Evolutionary conservation across 345 rosid species (phyloP).

Genomic region (Isatis tinctoria): DNA sequence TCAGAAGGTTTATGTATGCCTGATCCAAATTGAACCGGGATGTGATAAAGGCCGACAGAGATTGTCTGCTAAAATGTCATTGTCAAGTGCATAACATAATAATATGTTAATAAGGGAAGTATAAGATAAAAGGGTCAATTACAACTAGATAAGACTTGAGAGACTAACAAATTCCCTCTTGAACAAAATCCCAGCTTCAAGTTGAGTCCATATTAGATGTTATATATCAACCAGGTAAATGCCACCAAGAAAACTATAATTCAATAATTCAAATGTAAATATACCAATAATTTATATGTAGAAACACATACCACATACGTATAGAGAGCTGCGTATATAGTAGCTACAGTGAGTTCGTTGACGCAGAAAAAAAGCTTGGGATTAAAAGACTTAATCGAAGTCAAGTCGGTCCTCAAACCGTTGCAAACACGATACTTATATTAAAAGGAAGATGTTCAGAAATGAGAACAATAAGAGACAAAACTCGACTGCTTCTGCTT

Average conservation of each 20-base stretch:
- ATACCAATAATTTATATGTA: not conserved
- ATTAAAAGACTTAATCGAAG: conserved; percentile 11
- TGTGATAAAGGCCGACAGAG: not conserved
- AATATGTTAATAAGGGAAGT: not conserved
- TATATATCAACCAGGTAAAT: not conserved
- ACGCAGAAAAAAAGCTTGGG: not conserved
- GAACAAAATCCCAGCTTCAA: conserved; percentile 5
- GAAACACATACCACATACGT: not conserved
- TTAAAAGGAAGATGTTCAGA: conserved; percentile 24
- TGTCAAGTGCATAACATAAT: not conserved
- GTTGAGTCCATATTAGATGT: conserved; percentile 5
- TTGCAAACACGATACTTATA: not conserved
- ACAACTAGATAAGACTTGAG: not conserved
- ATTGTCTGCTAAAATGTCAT: conserved; percentile 17
- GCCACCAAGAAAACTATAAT: not conserved
- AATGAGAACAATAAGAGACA: not conserved
- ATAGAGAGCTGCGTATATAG: not conserved
- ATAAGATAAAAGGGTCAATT: not conserved
- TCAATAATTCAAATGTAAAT: not conserved
- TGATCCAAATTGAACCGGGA: not conserved
- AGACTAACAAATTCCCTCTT: conserved; percentile 15
- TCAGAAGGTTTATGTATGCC: not conserved
- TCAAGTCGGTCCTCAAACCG: conserved; percentile 10
- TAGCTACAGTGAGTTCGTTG: not conserved
- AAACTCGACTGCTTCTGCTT: not conserved